A percentile compares a stretch with the other conserved stretches of the same genome.
phyloP scores from a whole-genome alignment of 2,329 filamentous ascomycete species.

The Stemphylium vesicarium region DNA sequence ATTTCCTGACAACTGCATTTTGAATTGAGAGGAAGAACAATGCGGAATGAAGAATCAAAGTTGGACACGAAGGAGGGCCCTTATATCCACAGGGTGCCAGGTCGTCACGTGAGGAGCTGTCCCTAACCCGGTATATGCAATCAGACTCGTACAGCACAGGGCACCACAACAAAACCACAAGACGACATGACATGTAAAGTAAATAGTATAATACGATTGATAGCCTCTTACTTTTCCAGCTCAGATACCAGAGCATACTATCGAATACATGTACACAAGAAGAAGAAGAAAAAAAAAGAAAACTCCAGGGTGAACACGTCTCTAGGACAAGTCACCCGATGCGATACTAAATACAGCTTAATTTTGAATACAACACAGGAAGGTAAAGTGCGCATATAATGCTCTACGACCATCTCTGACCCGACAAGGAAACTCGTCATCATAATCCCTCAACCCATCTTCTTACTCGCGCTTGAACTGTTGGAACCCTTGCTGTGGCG shows the following conservation, averaged over 20 bases:
- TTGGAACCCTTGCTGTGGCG: slow-evolving; percentile 2
- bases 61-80: too few relatives aligned
- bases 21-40: too few relatives aligned
- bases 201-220: too few relatives aligned
- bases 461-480: slow-evolving; percentile 20
- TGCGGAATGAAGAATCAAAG: too few relatives aligned
- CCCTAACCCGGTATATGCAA: too few relatives aligned
- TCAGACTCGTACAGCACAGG: too few relatives aligned
- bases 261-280: not conserved
- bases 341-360: not conserved
- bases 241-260: not conserved
- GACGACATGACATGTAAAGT: too few relatives aligned
- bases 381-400: not conserved
- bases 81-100: too few relatives aligned
- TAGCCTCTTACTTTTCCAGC: not conserved
- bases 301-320: not conserved
- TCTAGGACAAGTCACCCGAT: not conserved
- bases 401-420: not conserved
- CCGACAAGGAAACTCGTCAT: not conserved
- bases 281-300: not conserved
- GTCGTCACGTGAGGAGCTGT: too few relatives aligned
- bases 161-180: too few relatives aligned
- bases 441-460: not conserved
- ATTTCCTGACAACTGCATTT: too few relatives aligned
- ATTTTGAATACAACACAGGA: slow-evolving; percentile 1